phyloP scores from a whole-genome alignment of 2,329 filamentous ascomycete genomes.

The Colletotrichum plurivorum region DNA sequence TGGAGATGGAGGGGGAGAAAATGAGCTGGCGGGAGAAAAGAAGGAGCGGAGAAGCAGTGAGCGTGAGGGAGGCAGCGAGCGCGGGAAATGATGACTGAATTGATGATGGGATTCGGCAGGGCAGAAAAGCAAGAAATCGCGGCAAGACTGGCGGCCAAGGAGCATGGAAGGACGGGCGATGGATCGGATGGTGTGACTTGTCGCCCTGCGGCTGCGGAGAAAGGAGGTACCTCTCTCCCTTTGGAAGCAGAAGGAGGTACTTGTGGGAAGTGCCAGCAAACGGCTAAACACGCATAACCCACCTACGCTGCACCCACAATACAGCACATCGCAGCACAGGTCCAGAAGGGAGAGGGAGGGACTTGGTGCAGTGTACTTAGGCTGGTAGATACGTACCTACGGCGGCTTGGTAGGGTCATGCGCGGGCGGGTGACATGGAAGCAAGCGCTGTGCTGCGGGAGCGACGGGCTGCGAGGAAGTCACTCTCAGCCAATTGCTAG shows the following conservation, averaged over 20 bases:
- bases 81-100: constrained; percentile 30
- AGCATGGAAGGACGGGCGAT: constrained; percentile 5
- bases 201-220: constrained; percentile 10
- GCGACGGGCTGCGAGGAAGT: constrained; percentile 25
- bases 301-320: background rate
- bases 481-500: constrained; percentile 7
- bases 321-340: constrained; percentile 7
- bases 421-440: constrained; percentile 1
- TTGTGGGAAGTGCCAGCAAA: constrained; percentile 32
- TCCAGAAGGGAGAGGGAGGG: background rate
- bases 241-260: background rate
- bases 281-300: constrained; percentile 18
- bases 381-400: background rate
- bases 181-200: constrained; percentile 36
- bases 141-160: constrained; percentile 20
- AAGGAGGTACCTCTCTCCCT: background rate
- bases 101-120: constrained; percentile 34
- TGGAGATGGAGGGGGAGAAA: constrained; percentile 10
- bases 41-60: constrained; percentile 5
- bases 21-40: constrained; percentile 8
- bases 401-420: background rate
- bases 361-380: background rate
- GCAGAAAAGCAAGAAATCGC: constrained; percentile 36
- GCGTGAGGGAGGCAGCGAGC: background rate
- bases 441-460: constrained; percentile 32